Evolutionary conservation across 306 rosid genomes (phyloP).

Genomic region (Oemleria cerasiformis): DNA sequence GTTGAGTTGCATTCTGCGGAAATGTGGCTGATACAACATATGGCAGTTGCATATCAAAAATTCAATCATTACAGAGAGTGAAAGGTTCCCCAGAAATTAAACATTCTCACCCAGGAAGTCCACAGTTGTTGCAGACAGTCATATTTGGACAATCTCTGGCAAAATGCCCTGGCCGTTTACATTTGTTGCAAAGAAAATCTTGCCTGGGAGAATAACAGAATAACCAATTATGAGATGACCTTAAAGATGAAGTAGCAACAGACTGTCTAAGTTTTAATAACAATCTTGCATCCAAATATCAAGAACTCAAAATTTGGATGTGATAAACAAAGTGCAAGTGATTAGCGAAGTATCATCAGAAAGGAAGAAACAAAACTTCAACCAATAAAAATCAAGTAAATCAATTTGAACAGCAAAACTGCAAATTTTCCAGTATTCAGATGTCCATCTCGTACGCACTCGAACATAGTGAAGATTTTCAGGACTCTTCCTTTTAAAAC

Average conservation of each 20-base stretch:
- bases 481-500: background rate
- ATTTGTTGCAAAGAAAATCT: conserved; percentile 26
- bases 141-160: conserved; percentile 27
- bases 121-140: conserved; percentile 29
- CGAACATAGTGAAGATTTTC: background rate
- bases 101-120: conserved; percentile 29
- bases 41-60: background rate
- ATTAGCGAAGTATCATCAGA: background rate
- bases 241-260: background rate
- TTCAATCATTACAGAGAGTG: background rate
- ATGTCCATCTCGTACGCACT: background rate
- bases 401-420: background rate
- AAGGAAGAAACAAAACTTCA: background rate
- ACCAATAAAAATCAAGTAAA: background rate
- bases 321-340: background rate
- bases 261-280: background rate
- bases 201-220: conserved; percentile 8
- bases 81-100: background rate
- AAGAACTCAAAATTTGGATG: background rate
- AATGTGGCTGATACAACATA: conserved; percentile 20
- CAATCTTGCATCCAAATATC: background rate
- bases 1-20: conserved; percentile 26
- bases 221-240: background rate
- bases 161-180: conserved; percentile 31
- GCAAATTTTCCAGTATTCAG: background rate